These are phyloP conservation scores for Nakazawaea peltata DNA, from an alignment of 805 yeast genomes.

Conservation along the genomic window DNA sequence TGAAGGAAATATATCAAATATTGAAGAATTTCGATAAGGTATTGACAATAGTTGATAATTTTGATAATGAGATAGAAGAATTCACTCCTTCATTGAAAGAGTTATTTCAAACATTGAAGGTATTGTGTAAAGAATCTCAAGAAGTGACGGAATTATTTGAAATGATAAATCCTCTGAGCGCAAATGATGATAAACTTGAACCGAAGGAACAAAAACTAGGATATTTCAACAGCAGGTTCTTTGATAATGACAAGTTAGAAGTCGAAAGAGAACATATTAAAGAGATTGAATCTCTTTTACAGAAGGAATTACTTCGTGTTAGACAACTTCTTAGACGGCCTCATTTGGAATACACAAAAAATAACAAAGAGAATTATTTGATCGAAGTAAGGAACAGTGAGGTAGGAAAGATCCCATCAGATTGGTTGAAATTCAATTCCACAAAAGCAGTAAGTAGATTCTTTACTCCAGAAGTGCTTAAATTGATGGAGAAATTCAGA, in stretches of 20 bases:
- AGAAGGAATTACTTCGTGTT: slow-evolving; percentile 42
- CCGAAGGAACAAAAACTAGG: slow-evolving; percentile 33
- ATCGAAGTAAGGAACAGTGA: slow-evolving; percentile 66
- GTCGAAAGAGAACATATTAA: slow-evolving; percentile 33
- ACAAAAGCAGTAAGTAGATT: slow-evolving; percentile 65
- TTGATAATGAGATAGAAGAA: slow-evolving; percentile 20
- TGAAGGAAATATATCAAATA: slow-evolving; percentile 52
- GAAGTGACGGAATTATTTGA: slow-evolving; percentile 27
- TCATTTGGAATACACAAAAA: slow-evolving; percentile 43
- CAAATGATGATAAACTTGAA: slow-evolving; percentile 39
- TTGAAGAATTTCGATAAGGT: slow-evolving; percentile 37
- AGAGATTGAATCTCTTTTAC: slow-evolving; percentile 36
- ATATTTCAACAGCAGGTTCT: slow-evolving; percentile 37
- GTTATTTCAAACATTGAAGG: slow-evolving; percentile 14
- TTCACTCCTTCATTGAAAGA: slow-evolving; percentile 14
- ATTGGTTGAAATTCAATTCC: slow-evolving; percentile 73
- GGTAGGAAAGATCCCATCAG: slow-evolving; percentile 51
- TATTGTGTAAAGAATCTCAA: slow-evolving; percentile 11
- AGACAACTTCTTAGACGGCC: slow-evolving; percentile 46
- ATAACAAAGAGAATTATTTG: slow-evolving; percentile 60
- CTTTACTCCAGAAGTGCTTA: slow-evolving; percentile 50
- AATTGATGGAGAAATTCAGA: slow-evolving; percentile 45
- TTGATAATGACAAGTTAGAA: slow-evolving; percentile 26
- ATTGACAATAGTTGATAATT: slow-evolving; percentile 30
- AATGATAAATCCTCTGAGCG: slow-evolving; percentile 46